phyloP scores from a whole-genome alignment of 352 stramenopile species.

The Phytopythium litorale region DNA sequence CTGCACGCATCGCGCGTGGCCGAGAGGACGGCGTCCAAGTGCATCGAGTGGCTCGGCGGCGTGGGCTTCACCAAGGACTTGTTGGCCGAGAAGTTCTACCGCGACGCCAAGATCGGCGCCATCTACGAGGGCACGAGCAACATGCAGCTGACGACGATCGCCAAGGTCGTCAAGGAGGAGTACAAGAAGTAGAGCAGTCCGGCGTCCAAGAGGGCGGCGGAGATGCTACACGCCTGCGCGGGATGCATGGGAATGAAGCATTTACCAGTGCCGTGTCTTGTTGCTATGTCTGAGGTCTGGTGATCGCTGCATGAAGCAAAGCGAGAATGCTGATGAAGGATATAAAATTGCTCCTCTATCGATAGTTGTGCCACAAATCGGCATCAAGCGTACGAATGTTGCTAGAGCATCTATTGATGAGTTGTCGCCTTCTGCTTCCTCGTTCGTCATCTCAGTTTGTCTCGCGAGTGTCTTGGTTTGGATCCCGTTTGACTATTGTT shows the following conservation, averaged over 20 bases:
- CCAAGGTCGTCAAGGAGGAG: slow-evolving; percentile 87
- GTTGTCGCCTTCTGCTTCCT: background rate
- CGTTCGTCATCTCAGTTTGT: background rate
- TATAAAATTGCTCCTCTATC: background rate
- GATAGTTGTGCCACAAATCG: background rate
- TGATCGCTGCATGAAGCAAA: background rate
- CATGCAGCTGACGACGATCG: slow-evolving; percentile 95
- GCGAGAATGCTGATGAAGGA: background rate
- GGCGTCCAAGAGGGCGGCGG: background rate
- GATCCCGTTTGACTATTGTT: background rate
- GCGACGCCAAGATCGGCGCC: slow-evolving; percentile 96
- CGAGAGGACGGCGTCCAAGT: slow-evolving; percentile 94
- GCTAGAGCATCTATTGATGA: background rate
- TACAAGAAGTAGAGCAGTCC: slow-evolving; percentile 62
- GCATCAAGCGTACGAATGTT: background rate
- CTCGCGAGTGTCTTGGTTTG: background rate
- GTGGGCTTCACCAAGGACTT: slow-evolving; percentile 95
- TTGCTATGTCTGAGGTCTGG: background rate
- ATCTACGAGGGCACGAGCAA: slow-evolving; percentile 99
- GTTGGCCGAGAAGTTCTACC: slow-evolving; percentile 95
- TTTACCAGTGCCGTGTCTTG: background rate
- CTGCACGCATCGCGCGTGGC: slow-evolving; percentile 94
- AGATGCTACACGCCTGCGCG: background rate
- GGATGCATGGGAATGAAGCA: background rate
- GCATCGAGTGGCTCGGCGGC: slow-evolving; percentile 94